These are phyloP conservation scores for Capsicum chinense DNA, from an alignment of 257 asterid species.

Conservation along the genomic window DNA sequence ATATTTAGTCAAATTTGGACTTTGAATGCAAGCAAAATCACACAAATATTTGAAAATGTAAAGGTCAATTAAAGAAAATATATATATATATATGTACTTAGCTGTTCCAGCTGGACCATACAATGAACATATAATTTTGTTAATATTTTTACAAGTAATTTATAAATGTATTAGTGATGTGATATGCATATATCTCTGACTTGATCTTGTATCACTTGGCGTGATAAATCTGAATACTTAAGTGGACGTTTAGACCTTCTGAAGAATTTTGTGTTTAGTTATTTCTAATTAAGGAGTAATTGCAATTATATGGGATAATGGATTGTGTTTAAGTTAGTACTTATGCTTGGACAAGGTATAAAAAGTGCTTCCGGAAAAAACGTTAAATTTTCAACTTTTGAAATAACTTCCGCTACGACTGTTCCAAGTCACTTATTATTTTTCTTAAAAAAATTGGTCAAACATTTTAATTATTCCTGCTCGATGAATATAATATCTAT, in stretches of 20 bases:
- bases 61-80: background rate
- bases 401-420: too few relatives aligned
- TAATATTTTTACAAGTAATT: background rate
- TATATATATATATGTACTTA: background rate
- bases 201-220: background rate
- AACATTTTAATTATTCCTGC: too few relatives aligned
- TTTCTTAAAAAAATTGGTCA: too few relatives aligned
- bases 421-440: too few relatives aligned
- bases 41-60: background rate
- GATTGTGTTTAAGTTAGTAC: too few relatives aligned
- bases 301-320: too few relatives aligned
- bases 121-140: background rate
- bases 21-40: slow-evolving; percentile 9
- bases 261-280: too few relatives aligned
- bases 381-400: too few relatives aligned
- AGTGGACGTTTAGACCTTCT: background rate
- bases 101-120: slow-evolving; percentile 16
- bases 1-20: background rate
- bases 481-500: too few relatives aligned
- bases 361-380: too few relatives aligned
- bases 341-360: too few relatives aligned
- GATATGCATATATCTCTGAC: background rate
- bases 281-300: too few relatives aligned
- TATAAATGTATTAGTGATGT: background rate
- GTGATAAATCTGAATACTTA: background rate